phyloP scores from a whole-genome alignment of 495 filamentous ascomycete genomes.

The Poronia punctata region DNA sequence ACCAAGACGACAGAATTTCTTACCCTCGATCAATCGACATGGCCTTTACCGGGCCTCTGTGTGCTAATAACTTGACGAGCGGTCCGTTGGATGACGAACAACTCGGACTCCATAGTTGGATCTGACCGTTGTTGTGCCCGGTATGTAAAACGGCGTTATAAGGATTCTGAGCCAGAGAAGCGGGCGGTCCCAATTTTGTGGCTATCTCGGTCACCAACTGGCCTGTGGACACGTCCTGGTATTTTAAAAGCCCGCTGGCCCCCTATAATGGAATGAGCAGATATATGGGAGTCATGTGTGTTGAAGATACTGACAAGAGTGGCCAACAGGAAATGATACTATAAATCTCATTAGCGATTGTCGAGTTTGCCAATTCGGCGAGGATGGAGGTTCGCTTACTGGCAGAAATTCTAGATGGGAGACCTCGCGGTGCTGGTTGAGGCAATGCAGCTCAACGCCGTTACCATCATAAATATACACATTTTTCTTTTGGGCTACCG shows the following conservation, averaged over 20 bases:
- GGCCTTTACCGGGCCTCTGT: constrained; percentile 84
- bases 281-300: neutral
- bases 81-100: constrained; percentile 54
- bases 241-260: constrained; percentile 80
- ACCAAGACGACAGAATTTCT: neutral
- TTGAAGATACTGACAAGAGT: constrained; percentile 57
- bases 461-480: constrained; percentile 84
- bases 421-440: constrained; percentile 86
- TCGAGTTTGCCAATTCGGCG: neutral
- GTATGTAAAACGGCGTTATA: constrained; percentile 86
- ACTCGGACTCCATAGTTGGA: constrained; percentile 96
- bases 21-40: constrained; percentile 67
- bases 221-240: constrained; percentile 91
- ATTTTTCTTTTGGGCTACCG: constrained; percentile 96
- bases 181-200: constrained; percentile 77
- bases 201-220: constrained; percentile 74
- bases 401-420: constrained; percentile 91
- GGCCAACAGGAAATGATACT: constrained; percentile 86
- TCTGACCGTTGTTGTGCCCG: constrained; percentile 89
- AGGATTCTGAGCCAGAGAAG: constrained; percentile 77
- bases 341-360: neutral
- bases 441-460: constrained; percentile 85
- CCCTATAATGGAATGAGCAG: constrained; percentile 44
- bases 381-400: neutral
- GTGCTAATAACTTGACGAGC: constrained; percentile 88